These are phyloP conservation scores for Mucor saturninus DNA, from an alignment of 371 early-diverging fungal species.

Conservation along the genomic window DNA sequence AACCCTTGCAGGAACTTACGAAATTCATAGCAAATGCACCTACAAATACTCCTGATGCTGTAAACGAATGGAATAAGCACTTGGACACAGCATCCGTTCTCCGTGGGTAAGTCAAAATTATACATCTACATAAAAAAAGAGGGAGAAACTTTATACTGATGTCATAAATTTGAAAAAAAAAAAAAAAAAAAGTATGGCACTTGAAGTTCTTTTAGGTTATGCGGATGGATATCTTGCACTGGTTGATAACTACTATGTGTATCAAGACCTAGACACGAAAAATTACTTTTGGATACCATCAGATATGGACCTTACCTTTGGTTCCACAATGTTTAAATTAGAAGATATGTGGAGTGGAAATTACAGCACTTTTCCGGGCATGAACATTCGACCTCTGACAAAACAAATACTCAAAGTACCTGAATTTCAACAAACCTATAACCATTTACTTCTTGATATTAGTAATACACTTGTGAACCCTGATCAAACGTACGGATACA, in stretches of 20 bases:
- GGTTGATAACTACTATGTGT: conserved; percentile 37
- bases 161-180: neutral
- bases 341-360: conserved; percentile 24
- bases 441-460: conserved; percentile 12
- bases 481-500: conserved; percentile 5
- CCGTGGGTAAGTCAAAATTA: conserved; percentile 9
- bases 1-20: conserved; percentile 33
- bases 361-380: conserved; percentile 15
- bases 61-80: conserved; percentile 27
- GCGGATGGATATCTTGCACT: conserved; percentile 32
- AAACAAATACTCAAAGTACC: conserved; percentile 22
- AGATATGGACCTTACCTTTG: conserved; percentile 25
- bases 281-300: conserved; percentile 23
- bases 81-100: conserved; percentile 33
- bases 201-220: conserved; percentile 34
- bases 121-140: neutral
- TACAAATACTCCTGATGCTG: conserved; percentile 3
- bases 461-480: conserved; percentile 27
- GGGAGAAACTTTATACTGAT: neutral
- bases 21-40: conserved; percentile 28
- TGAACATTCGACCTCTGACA: conserved; percentile 18
- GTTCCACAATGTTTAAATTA: conserved; percentile 8
- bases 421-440: conserved; percentile 21
- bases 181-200: conserved; percentile 17
- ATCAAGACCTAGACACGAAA: conserved; percentile 17